These are phyloP conservation scores for Mantamonas sphyraenae DNA, from an alignment of 78 protist genomes.

Conservation along the genomic window DNA sequence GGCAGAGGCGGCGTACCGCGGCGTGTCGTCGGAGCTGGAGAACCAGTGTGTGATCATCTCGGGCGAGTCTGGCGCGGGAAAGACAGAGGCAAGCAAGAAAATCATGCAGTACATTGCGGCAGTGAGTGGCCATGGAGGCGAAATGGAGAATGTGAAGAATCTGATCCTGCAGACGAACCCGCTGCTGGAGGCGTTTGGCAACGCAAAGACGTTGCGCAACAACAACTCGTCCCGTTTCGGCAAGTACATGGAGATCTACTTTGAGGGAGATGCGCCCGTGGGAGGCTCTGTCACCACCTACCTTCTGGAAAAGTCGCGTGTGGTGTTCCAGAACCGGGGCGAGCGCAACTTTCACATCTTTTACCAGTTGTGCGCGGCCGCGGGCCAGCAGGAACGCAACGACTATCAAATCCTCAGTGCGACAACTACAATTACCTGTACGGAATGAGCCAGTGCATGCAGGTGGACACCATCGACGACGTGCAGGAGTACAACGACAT, in stretches of 20 bases:
- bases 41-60: slow-evolving; percentile 58
- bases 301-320: slow-evolving; percentile 27
- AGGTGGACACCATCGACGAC: neutral
- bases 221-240: slow-evolving; percentile 52
- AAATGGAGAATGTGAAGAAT: slow-evolving; percentile 19
- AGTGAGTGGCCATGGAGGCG: too few relatives aligned
- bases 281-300: neutral
- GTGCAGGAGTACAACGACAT: neutral
- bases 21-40: neutral
- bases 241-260: slow-evolving; percentile 1
- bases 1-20: neutral
- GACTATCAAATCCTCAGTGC: too few relatives aligned
- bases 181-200: slow-evolving; percentile 83
- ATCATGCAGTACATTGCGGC: too few relatives aligned
- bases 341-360: slow-evolving; percentile 63
- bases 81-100: slow-evolving; percentile 60
- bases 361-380: slow-evolving; percentile 28
- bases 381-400: neutral
- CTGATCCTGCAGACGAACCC: slow-evolving; percentile 62
- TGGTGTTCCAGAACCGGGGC: slow-evolving; percentile 22
- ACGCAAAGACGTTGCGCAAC: slow-evolving; percentile 51
- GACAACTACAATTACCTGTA: too few relatives aligned
- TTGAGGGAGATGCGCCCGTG: neutral
- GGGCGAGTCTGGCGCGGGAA: slow-evolving; percentile 93
- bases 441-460: neutral